Percentiles rank a stretch among this genome's conserved stretches.
Conservation (phyloP, 352 stramenopile species). For the Peronospora destructor region DNA sequence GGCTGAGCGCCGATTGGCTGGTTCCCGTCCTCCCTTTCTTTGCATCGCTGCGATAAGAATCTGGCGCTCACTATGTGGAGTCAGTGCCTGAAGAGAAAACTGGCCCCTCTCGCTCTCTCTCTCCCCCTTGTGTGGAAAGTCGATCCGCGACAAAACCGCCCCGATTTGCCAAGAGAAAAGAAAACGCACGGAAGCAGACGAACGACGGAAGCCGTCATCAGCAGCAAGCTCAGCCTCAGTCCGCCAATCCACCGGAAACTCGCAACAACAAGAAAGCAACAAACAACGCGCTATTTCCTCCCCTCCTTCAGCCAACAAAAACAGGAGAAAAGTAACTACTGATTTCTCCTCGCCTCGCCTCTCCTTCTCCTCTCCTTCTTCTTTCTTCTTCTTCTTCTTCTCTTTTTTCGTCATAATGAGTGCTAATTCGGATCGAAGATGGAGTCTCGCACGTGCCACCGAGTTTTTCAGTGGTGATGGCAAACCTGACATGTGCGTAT, state of each 20-base stretch:
- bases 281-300: background rate
- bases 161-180: conserved; percentile 22
- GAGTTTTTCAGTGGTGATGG: conserved; percentile 86
- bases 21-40: conserved; percentile 7
- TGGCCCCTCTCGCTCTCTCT: conserved; percentile 26
- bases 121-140: conserved; percentile 20
- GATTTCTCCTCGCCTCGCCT: too few relatives aligned
- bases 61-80: conserved; percentile 17
- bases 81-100: conserved; percentile 12
- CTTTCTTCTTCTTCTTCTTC: background rate
- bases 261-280: conserved; percentile 4
- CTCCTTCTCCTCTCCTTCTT: background rate
- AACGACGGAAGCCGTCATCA: background rate
- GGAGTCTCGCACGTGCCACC: conserved; percentile 78
- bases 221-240: background rate
- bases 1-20: conserved; percentile 2
- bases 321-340: background rate
- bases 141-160: conserved; percentile 26
- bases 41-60: conserved; percentile 13
- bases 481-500: conserved; percentile 76
- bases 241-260: conserved; percentile 2
- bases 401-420: conserved; percentile 30
- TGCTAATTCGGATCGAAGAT: conserved; percentile 59
- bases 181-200: conserved; percentile 16
- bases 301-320: background rate